These are phyloP conservation scores for Kwoniella shandongensis DNA, from an alignment of 768 basidiomycete species.

Conservation along the genomic window DNA sequence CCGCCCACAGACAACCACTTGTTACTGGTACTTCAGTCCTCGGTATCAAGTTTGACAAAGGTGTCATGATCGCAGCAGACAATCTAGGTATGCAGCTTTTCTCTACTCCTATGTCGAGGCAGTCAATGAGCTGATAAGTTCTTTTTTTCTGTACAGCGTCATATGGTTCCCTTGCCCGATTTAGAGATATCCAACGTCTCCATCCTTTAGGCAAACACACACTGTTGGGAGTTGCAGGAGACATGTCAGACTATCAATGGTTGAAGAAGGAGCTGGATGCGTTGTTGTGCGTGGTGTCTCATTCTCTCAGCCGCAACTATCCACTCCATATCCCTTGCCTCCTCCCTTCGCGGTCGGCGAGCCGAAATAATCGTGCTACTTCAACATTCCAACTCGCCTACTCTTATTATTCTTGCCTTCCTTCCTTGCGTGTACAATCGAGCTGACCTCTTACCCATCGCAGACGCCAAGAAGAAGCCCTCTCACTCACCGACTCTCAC, in stretches of 20 bases:
- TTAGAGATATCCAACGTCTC: constrained; percentile 89
- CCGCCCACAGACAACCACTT: constrained; percentile 72
- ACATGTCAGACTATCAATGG: constrained; percentile 97
- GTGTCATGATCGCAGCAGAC: constrained; percentile 98
- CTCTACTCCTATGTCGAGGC: background rate
- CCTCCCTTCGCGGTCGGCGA: background rate
- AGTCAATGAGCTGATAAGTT: background rate
- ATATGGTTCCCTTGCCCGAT: constrained; percentile 93
- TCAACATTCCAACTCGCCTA: too few relatives aligned
- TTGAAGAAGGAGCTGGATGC: constrained; percentile 77
- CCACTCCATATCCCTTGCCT: background rate
- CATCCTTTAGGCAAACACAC: constrained; percentile 79
- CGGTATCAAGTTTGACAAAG: constrained; percentile 90
- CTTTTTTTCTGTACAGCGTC: constrained; percentile 62
- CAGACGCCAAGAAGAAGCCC: constrained; percentile 61
- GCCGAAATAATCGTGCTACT: too few relatives aligned
- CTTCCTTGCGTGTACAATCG: background rate
- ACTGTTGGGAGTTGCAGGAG: constrained; percentile 86
- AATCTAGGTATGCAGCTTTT: constrained; percentile 71
- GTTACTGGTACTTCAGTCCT: constrained; percentile 97
- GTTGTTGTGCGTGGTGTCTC: constrained; percentile 57
- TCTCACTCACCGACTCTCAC: constrained; percentile 68
- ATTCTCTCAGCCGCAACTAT: background rate
- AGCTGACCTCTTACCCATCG: background rate
- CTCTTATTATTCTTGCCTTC: too few relatives aligned